A percentile compares a stretch with the other conserved stretches of the same genome.
Evolutionary conservation across 78 protist species (phyloP).

Genomic region (Tieghemostelium lacteum): DNA sequence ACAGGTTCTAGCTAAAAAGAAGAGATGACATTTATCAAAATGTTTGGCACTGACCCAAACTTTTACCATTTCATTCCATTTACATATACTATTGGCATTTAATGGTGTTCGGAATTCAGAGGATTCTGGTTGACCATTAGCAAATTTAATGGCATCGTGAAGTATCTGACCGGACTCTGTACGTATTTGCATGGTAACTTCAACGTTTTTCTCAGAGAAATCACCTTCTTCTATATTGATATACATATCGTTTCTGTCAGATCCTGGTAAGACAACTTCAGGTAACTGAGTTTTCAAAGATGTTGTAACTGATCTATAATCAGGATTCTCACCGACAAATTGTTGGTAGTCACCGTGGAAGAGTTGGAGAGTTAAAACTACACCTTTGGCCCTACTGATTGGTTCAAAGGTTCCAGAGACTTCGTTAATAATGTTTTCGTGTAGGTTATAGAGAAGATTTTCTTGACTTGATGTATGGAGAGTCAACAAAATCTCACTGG

Average conservation of each 20-base stretch:
- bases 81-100: background rate
- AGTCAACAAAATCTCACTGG: conserved; percentile 23
- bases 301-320: conserved; percentile 17
- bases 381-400: conserved; percentile 74
- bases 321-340: conserved; percentile 28
- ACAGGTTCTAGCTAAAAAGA: conserved; percentile 45
- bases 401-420: conserved; percentile 20
- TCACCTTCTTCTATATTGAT: conserved; percentile 68
- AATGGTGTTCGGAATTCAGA: conserved; percentile 53
- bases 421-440: conserved; percentile 48
- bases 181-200: conserved; percentile 27
- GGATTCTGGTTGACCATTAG: conserved; percentile 46
- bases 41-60: conserved; percentile 63
- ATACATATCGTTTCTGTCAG: conserved; percentile 66
- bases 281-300: conserved; percentile 35
- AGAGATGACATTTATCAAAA: conserved; percentile 33
- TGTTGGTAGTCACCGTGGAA: conserved; percentile 50
- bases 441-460: conserved; percentile 9
- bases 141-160: conserved; percentile 59
- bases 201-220: conserved; percentile 69
- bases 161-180: conserved; percentile 33
- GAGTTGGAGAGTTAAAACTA: conserved; percentile 46
- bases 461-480: conserved; percentile 35
- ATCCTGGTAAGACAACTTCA: conserved; percentile 62
- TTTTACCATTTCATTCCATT: conserved; percentile 32